These are phyloP conservation scores for Penicillium sclerotiorum DNA, from an alignment of 2,329 filamentous ascomycete genomes.

Conservation along the genomic window DNA sequence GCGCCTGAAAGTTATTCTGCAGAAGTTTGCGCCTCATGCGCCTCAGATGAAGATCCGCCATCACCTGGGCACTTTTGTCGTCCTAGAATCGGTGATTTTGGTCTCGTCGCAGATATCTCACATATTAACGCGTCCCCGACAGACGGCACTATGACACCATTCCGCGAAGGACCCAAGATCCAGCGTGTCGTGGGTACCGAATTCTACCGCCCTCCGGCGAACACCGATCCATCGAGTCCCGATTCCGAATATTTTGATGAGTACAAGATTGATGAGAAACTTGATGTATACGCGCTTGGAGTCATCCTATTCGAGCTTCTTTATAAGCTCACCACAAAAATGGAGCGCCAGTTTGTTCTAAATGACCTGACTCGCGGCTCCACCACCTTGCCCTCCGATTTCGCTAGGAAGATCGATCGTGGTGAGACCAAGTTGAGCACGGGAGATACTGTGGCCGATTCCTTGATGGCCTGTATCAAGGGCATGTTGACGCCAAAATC, in stretches of 20 bases:
- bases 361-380: constrained; percentile 39
- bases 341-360: constrained; percentile 51
- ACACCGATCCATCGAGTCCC: constrained; percentile 12
- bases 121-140: constrained; percentile 35
- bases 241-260: constrained; percentile 15
- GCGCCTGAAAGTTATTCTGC: constrained; percentile 52
- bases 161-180: constrained; percentile 24
- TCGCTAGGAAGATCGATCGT: constrained; percentile 40
- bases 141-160: constrained; percentile 22
- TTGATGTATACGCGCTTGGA: constrained; percentile 65
- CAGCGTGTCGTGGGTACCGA: constrained; percentile 61
- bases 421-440: constrained; percentile 30
- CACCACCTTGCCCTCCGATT: constrained; percentile 39
- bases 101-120: constrained; percentile 61
- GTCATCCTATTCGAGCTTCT: constrained; percentile 66
- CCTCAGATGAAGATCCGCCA: constrained; percentile 19
- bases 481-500: constrained; percentile 46
- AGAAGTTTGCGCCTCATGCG: constrained; percentile 51
- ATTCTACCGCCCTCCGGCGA: constrained; percentile 59
- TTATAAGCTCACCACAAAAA: constrained; percentile 55
- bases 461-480: constrained; percentile 40
- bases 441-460: constrained; percentile 33
- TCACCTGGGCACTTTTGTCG: constrained; percentile 48
- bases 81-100: constrained; percentile 69
- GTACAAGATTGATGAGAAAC: constrained; percentile 50